Evolutionary conservation across 1,284 basidiomycete species (phyloP).

Genomic region (Melampsora americana): DNA sequence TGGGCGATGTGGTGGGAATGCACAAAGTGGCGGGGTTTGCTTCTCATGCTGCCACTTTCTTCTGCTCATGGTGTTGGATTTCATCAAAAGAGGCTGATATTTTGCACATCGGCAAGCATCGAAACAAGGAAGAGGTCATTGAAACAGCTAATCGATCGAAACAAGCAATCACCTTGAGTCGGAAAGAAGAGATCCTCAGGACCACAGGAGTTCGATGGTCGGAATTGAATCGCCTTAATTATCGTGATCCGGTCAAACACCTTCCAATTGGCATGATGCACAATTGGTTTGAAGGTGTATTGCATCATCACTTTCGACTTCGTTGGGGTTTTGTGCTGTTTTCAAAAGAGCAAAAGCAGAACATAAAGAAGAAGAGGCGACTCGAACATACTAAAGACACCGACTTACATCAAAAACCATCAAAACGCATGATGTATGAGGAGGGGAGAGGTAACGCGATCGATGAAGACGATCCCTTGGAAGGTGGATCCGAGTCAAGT

Average conservation of each 20-base stretch:
- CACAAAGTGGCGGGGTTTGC: conserved; percentile 21
- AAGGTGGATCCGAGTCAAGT: not conserved
- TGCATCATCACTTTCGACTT: conserved; percentile 12
- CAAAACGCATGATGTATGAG: not conserved
- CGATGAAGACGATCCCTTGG: not conserved
- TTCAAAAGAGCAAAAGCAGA: not conserved
- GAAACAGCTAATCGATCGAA: conserved; percentile 1
- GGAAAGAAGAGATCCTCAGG: conserved; percentile 7
- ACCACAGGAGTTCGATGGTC: conserved; percentile 22
- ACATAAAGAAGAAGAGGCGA: not conserved
- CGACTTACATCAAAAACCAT: not conserved
- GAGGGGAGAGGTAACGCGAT: not conserved
- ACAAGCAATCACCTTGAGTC: not conserved
- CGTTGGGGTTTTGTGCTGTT: conserved; percentile 14
- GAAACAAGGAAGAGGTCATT: conserved; percentile 3
- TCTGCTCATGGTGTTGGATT: no score
- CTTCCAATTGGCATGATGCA: conserved; percentile 27
- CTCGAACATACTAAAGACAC: not conserved
- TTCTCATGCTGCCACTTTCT: conserved; percentile 3
- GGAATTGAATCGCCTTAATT: conserved; percentile 19
- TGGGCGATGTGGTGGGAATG: conserved; percentile 12
- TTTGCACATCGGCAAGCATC: not conserved
- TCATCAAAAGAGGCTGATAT: not conserved
- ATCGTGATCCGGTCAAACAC: conserved; percentile 22
- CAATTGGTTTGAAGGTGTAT: conserved; percentile 34